Evolutionary conservation across 2,329 filamentous ascomycete species (phyloP).

Genomic region (Aureobasidium namibiae): DNA sequence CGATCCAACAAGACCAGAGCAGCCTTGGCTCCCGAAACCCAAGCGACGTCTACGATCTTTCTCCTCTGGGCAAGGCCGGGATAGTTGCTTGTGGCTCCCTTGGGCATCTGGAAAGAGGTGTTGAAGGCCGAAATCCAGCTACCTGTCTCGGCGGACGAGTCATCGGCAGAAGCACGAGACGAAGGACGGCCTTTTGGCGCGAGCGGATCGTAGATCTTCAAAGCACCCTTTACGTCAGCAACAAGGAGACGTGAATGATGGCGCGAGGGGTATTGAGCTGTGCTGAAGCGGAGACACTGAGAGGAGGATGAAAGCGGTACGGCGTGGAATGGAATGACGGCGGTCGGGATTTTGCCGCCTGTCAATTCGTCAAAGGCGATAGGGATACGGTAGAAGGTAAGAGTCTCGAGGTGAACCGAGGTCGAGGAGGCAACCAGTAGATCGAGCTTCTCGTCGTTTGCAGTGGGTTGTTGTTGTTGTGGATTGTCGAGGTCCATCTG

Average conservation of each 20-base stretch:
- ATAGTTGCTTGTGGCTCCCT: constrained; percentile 16
- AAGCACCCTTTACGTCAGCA: constrained; percentile 43
- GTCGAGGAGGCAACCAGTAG: constrained; percentile 30
- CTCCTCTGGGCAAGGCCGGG: constrained; percentile 34
- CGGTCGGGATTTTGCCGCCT: constrained; percentile 28
- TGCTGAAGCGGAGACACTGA: constrained; percentile 45
- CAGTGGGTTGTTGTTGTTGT: neutral
- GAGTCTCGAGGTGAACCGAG: constrained; percentile 30
- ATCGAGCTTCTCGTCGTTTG: constrained; percentile 18
- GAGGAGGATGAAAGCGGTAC: constrained; percentile 43
- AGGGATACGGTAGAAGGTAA: constrained; percentile 34
- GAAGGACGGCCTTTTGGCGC: constrained; percentile 16
- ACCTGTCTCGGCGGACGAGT: constrained; percentile 13
- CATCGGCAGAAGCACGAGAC: constrained; percentile 19
- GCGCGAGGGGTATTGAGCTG: constrained; percentile 42
- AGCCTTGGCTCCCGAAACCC: constrained; percentile 38
- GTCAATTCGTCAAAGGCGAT: constrained; percentile 23
- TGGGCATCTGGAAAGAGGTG: constrained; percentile 19
- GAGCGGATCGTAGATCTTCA: constrained; percentile 48
- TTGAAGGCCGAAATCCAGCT: constrained; percentile 24
- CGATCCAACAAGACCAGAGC: constrained; percentile 41
- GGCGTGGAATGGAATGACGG: constrained; percentile 37
- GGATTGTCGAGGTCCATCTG: constrained; percentile 7
- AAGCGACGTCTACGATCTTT: constrained; percentile 40
- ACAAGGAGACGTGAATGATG: constrained; percentile 48